Evolutionary conservation across 2,329 filamentous ascomycete species (phyloP).

Genomic region (Alternaria burnsii): DNA sequence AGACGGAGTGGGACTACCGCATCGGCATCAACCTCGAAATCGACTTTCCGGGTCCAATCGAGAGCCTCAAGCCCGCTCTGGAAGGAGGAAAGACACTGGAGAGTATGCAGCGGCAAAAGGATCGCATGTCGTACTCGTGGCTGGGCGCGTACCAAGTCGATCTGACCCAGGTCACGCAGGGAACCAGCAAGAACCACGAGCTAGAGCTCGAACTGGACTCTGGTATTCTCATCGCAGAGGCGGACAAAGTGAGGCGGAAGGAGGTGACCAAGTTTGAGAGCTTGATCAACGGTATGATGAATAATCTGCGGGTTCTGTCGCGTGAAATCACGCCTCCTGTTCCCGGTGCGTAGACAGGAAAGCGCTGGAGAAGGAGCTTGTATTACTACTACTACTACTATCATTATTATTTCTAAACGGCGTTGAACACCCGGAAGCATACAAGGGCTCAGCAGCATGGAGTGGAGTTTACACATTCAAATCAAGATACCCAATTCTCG

Average conservation of each 20-base stretch:
- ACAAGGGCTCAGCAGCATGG: conserved; percentile 21
- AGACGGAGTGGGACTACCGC: conserved; percentile 83
- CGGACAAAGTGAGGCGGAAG: conserved; percentile 65
- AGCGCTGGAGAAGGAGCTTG: neutral
- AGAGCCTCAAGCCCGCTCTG: conserved; percentile 57
- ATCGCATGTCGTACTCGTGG: conserved; percentile 90
- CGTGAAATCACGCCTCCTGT: conserved; percentile 43
- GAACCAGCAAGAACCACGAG: conserved; percentile 74
- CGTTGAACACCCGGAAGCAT: neutral
- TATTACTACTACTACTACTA: conserved; percentile 18
- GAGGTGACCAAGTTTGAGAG: conserved; percentile 60
- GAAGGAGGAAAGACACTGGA: conserved; percentile 53
- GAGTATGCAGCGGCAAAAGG: conserved; percentile 75
- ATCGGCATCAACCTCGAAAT: conserved; percentile 96
- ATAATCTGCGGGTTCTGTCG: conserved; percentile 63
- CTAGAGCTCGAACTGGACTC: conserved; percentile 80
- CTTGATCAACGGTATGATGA: conserved; percentile 76
- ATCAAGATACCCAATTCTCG: conserved; percentile 46
- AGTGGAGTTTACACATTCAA: conserved; percentile 34
- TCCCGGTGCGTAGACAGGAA: conserved; percentile 5
- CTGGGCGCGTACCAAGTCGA: conserved; percentile 84
- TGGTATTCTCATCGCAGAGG: conserved; percentile 70
- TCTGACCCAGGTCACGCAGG: conserved; percentile 81
- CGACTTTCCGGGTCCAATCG: conserved; percentile 73
- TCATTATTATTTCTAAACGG: neutral